Conservation (phyloP, 2,329 filamentous ascomycete species). For the Xylaria sp. region DNA sequence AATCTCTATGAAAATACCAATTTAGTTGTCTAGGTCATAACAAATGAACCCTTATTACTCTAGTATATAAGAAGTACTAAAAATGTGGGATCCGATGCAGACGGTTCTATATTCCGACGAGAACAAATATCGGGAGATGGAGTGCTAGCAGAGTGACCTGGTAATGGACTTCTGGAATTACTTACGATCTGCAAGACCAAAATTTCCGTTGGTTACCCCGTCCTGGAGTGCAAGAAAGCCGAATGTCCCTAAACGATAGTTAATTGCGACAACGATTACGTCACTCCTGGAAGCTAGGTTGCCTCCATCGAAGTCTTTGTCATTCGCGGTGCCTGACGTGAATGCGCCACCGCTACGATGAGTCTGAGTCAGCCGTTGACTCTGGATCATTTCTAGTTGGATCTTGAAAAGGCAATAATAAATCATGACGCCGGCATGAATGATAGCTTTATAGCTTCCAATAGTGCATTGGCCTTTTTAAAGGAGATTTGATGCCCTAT, state of each 20-base stretch:
- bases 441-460: not conserved
- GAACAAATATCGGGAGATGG: too few relatives aligned
- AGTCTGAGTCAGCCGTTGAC: slow-evolving; percentile 2
- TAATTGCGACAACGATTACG: slow-evolving; percentile 68
- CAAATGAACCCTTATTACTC: not conserved
- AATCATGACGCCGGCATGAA: not conserved
- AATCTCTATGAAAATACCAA: slow-evolving; percentile 48
- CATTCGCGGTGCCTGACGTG: slow-evolving; percentile 57
- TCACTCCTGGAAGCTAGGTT: slow-evolving; percentile 69
- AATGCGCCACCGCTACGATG: slow-evolving; percentile 63
- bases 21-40: not conserved
- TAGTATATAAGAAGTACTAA: not conserved
- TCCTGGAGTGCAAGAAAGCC: slow-evolving; percentile 67
- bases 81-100: not conserved
- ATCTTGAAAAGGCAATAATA: not conserved
- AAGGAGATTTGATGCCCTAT: too few relatives aligned
- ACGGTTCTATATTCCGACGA: not conserved
- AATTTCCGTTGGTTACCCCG: slow-evolving; percentile 60
- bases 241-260: slow-evolving; percentile 68
- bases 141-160: not conserved
- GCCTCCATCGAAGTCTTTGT: slow-evolving; percentile 60
- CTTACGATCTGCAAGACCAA: slow-evolving; percentile 58
- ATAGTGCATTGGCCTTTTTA: too few relatives aligned
- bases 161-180: not conserved
- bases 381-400: not conserved